Percentiles rank a stretch among this genome's conserved stretches.
These are phyloP conservation scores for Aspergillus flavus DNA, from an alignment of 2,329 filamentous ascomycete species.

Conservation along the genomic window DNA sequence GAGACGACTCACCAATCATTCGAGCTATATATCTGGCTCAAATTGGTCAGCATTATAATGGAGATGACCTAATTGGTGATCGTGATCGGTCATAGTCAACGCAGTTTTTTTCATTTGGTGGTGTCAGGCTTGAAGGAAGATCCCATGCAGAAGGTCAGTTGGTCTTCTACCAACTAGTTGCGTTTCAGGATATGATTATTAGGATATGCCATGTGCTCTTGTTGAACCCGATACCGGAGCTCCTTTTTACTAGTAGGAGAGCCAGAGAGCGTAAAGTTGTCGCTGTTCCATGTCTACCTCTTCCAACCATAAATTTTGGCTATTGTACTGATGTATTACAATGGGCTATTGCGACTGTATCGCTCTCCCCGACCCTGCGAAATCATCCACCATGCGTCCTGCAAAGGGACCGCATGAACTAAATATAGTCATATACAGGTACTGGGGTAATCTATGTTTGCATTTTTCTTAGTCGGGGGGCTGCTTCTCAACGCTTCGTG, in stretches of 20 bases:
- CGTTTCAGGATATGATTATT: neutral
- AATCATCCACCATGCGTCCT: neutral
- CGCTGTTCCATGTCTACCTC: neutral
- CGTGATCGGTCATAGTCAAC: neutral
- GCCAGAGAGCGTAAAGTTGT: neutral
- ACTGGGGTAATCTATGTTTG: slow-evolving; percentile 1
- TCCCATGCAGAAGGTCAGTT: neutral
- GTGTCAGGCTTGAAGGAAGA: neutral
- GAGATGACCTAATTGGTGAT: neutral
- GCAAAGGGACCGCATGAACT: neutral
- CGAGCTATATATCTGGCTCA: neutral
- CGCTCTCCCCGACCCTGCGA: neutral
- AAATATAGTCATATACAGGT: neutral
- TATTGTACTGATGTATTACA: slow-evolving; percentile 6
- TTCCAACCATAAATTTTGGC: neutral
- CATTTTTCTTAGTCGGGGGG: neutral
- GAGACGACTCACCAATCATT: neutral
- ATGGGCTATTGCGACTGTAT: neutral
- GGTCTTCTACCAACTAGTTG: neutral
- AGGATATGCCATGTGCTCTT: neutral
- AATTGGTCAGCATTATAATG: neutral
- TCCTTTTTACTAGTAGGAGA: neutral
- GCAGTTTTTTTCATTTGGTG: neutral
- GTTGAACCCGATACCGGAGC: neutral
- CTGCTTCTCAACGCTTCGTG: slow-evolving; percentile 2